Evolutionary conservation across 164 flowering plant species (phyloP), one percentile per base, ranked within the genome.

Genomic region (Tetracentron sinense): DNA sequence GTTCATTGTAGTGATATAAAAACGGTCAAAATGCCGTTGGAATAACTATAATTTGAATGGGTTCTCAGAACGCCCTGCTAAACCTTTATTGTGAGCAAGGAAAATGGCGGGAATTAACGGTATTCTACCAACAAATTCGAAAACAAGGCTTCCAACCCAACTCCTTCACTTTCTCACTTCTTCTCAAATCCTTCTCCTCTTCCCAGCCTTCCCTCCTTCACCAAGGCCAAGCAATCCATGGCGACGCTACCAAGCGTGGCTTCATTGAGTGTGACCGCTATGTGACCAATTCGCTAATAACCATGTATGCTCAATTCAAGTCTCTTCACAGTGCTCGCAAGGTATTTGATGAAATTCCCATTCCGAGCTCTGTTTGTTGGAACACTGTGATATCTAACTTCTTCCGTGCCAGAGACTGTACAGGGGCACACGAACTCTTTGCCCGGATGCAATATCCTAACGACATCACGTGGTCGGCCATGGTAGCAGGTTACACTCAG

Each of bases 381-480:
- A 73, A 72, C 30, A 54, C 66, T 7, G 51, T 61, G 35, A 69
- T 73, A 50, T 69, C 67, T 12, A 52, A 63, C 26, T 65, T 55
- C 42, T 73, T 69, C 33, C 69, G n/a, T 29, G 69, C 58, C 7
- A 66, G 72, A 16, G 54, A 68, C 56, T 64, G 68, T 11, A 35
- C 49, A 22, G 35, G 27, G 0, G 72, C 76, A 7, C 17, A 44
- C 25, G 50, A 69, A 54, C 27, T 50, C 19, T 73, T 69, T 46
- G 60, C 56, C 8, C 31, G n/a, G 48, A 55, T 73, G 76, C 61
- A 56, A 28, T 23, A 14, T 49, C 66, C 63, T 25, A 64, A 68
- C 65, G 66, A 60, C 14, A 35, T 70, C 48, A 69, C 74, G 16
- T 74, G 77, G 70, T 65, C 73, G 0, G 68, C 68, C 12, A 54